Percentiles rank a stretch among this genome's conserved stretches.
These are phyloP conservation scores for Pichia sp. DNA, from an alignment of 1,139 yeast species.

Conservation along the genomic window DNA sequence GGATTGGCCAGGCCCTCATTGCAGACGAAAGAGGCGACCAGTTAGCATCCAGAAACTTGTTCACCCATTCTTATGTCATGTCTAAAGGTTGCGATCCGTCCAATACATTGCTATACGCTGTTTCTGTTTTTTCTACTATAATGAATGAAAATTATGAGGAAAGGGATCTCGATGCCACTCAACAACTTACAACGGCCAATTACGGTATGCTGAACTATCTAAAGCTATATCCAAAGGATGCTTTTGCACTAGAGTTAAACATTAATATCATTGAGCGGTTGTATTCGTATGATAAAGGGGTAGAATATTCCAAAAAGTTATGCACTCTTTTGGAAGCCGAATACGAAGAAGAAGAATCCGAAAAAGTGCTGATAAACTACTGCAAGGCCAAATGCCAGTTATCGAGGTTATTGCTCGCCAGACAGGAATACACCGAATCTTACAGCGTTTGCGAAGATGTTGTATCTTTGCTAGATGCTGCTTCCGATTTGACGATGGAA, in stretches of 20 bases:
- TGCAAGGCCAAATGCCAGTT: conserved; percentile 61
- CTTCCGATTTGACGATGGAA: conserved; percentile 35
- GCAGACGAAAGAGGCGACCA: conserved; percentile 55
- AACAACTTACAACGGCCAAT: conserved; percentile 63
- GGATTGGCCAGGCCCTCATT: conserved; percentile 83
- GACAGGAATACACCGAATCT: conserved; percentile 50
- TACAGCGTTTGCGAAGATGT: conserved; percentile 59
- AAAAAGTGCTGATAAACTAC: conserved; percentile 42
- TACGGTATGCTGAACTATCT: conserved; percentile 71
- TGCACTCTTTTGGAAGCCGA: conserved; percentile 49
- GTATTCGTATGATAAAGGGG: conserved; percentile 53
- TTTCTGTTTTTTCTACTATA: conserved; percentile 47
- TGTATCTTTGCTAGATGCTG: conserved; percentile 45
- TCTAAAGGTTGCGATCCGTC: conserved; percentile 72
- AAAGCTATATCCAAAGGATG: conserved; percentile 61
- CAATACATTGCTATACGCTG: conserved; percentile 69
- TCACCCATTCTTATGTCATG: conserved; percentile 72
- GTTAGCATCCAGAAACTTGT: conserved; percentile 49
- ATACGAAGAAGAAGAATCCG: conserved; percentile 47
- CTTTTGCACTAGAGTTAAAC: conserved; percentile 57
- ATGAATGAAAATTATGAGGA: conserved; percentile 37
- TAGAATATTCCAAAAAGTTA: conserved; percentile 43
- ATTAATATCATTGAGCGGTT: conserved; percentile 66
- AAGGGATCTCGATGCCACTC: conserved; percentile 53
- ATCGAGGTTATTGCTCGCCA: conserved; percentile 67